These are phyloP conservation scores for Endocarpon pusillum DNA, from an alignment of 495 filamentous ascomycete genomes.

Conservation along the genomic window DNA sequence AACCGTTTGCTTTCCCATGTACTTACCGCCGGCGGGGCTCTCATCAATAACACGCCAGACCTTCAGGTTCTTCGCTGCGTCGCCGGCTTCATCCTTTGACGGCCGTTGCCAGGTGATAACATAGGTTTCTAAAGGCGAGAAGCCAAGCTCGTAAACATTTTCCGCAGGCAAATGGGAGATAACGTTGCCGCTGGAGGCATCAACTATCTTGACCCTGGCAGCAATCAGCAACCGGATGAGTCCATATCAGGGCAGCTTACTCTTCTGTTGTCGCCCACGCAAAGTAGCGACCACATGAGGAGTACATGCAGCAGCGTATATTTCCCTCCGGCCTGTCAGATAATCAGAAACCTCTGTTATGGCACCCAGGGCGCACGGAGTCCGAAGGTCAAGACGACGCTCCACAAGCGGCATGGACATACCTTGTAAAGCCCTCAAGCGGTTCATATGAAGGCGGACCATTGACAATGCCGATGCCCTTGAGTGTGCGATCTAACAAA, in stretches of 20 bases:
- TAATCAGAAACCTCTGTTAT: no score
- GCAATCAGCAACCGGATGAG: neutral
- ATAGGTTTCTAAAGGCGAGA: constrained; percentile 82
- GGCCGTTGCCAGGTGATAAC: constrained; percentile 94
- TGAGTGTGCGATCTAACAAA: constrained; percentile 65
- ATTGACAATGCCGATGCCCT: constrained; percentile 85
- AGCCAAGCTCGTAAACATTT: constrained; percentile 84
- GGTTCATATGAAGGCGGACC: constrained; percentile 73
- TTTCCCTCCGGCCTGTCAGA: constrained; percentile 74
- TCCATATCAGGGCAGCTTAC: constrained; percentile 22
- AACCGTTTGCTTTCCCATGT: constrained; percentile 48
- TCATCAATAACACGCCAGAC: constrained; percentile 70
- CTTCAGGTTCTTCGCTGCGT: constrained; percentile 89
- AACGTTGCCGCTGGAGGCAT: constrained; percentile 63
- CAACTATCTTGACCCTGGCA: constrained; percentile 58
- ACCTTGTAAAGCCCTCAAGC: constrained; percentile 66
- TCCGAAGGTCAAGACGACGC: neutral
- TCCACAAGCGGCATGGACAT: constrained; percentile 8
- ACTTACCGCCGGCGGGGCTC: constrained; percentile 24
- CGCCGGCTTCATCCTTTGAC: constrained; percentile 78
- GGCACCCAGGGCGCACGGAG: no score
- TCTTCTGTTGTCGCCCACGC: constrained; percentile 81
- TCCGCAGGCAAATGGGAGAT: constrained; percentile 55
- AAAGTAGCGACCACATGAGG: constrained; percentile 85
- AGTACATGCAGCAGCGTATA: constrained; percentile 85